Base-by-base conservation (phyloP, 805 yeast genomes). In the Brettanomyces naardenensis region DNA sequence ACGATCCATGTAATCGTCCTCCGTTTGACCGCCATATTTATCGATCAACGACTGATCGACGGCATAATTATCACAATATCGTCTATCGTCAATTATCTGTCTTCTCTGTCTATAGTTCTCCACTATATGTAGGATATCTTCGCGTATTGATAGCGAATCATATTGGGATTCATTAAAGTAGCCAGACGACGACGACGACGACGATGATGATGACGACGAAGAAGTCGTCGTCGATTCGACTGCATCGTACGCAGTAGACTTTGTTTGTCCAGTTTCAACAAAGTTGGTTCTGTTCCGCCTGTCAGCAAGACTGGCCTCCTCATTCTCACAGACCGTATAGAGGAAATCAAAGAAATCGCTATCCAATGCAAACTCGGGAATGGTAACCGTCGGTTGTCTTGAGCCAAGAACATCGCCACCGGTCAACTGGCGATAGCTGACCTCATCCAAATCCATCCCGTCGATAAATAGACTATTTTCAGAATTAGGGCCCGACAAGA, bases 261-360 rank as follows among this genome's bases (percentile, higher is more conserved):
- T n/a, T n/a, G n/a, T n/a, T n/a, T n/a, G n/a, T 11, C 11, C 26
- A 11, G 26, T 23, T 11, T 23, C 26, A 11, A 23, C 11, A n/a
- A n/a, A n/a, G 26, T 11, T 23, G 26, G 10, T 23, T 11, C 26
- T 7, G 7, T 11, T 11, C 7, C 10, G 11, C 26, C 11, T 11
- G 26, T 23, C 26, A 7, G 7, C 26, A 7, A 9, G 26, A 11
- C 10, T 23, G 26, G 26, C 26, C 26, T 23, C 10, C 11, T 23
- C 37, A 31, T 21, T 31, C 19, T 22, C 29, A 7, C 23, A 22
- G 7, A 52, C 44, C 6, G 48, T 31, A 33, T 46, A 48, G 3
- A 51, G 27, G 31, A 49, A 49, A 31, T 49, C 52, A 32, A 44
- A 49, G 18, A 51, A 42, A 28, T 49, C 52, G 31, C 47, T 51